Percentiles rank a stretch among this genome's conserved stretches.
phyloP scores from a whole-genome alignment of 371 early-diverging fungal genomes.

The Mucor piriformis region DNA sequence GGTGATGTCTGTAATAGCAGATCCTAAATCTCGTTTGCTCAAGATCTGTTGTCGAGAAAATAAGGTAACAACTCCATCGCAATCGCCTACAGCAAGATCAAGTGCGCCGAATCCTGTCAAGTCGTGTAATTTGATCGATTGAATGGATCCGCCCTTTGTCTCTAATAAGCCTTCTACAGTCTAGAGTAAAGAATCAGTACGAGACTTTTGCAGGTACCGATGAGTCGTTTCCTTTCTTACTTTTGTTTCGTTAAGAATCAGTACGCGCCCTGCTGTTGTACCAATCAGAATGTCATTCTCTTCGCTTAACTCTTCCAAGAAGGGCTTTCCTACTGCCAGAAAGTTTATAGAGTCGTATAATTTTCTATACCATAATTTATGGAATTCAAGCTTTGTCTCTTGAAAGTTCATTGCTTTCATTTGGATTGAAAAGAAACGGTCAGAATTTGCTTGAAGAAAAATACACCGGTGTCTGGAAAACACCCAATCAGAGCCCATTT shows the following conservation, averaged over 20 bases:
- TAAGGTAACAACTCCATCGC: conserved; percentile 48
- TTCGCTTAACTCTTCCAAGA: conserved; percentile 49
- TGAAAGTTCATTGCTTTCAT: too few species aligned
- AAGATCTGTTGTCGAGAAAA: conserved; percentile 53
- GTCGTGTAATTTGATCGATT: conserved; percentile 44
- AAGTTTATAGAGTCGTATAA: conserved; percentile 48
- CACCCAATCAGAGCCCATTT: too few species aligned
- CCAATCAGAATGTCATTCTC: conserved; percentile 55
- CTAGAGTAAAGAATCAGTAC: conserved; percentile 6
- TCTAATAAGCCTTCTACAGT: conserved; percentile 50
- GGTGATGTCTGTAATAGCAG: conserved; percentile 39
- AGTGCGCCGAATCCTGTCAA: conserved; percentile 47
- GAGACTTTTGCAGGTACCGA: not conserved
- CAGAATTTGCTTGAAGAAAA: too few species aligned
- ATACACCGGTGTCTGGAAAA: too few species aligned
- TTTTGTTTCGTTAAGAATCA: conserved; percentile 49
- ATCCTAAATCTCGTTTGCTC: conserved; percentile 42
- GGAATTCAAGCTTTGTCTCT: too few species aligned
- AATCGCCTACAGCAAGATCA: conserved; percentile 54
- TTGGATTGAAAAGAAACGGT: too few species aligned
- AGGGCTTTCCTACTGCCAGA: conserved; percentile 49
- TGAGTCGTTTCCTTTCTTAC: conserved; percentile 16
- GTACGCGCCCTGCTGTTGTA: conserved; percentile 45
- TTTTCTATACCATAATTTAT: conserved; percentile 42
- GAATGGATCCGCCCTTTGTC: conserved; percentile 53